Percentiles rank a stretch among this genome's conserved stretches.
phyloP scores from a whole-genome alignment of 345 rosid genomes.

The Boechera retrofracta region DNA sequence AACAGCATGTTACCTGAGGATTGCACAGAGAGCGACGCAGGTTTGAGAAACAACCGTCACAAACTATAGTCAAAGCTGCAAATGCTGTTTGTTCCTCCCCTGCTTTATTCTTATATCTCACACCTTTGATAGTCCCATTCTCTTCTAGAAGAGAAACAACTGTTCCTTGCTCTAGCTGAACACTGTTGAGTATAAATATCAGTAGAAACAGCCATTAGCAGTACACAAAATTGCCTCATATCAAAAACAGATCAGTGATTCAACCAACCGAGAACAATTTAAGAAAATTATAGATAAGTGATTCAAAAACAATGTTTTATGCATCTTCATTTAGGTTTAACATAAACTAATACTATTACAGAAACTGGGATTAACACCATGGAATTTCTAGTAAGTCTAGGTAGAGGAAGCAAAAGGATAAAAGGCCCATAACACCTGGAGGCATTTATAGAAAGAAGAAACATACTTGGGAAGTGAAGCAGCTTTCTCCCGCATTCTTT shows the following conservation, averaged over 20 bases:
- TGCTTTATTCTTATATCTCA: slow-evolving; percentile 67
- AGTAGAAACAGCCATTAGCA: slow-evolving; percentile 21
- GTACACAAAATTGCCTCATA: not conserved
- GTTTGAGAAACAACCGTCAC: slow-evolving; percentile 85
- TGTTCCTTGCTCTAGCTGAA: slow-evolving; percentile 74
- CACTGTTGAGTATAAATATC: slow-evolving; percentile 46
- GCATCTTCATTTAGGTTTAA: not conserved
- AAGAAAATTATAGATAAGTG: not conserved
- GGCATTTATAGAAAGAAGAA: not conserved
- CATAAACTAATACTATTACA: not conserved
- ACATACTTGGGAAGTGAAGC: slow-evolving; percentile 54
- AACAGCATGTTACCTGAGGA: slow-evolving; percentile 56
- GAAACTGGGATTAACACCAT: not conserved
- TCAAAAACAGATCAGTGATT: not conserved
- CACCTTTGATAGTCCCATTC: slow-evolving; percentile 72
- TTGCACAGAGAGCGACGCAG: slow-evolving; percentile 78
- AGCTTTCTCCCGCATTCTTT: slow-evolving; percentile 58
- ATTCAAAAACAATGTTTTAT: not conserved
- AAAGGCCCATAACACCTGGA: not conserved
- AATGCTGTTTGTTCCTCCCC: slow-evolving; percentile 58
- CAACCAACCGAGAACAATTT: not conserved
- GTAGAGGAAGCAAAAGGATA: not conserved
- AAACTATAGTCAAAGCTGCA: slow-evolving; percentile 78
- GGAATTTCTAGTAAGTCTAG: not conserved
- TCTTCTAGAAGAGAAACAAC: slow-evolving; percentile 72